Base-by-base conservation (phyloP, 768 basidiomycete species). In the Amanita muscaria region DNA sequence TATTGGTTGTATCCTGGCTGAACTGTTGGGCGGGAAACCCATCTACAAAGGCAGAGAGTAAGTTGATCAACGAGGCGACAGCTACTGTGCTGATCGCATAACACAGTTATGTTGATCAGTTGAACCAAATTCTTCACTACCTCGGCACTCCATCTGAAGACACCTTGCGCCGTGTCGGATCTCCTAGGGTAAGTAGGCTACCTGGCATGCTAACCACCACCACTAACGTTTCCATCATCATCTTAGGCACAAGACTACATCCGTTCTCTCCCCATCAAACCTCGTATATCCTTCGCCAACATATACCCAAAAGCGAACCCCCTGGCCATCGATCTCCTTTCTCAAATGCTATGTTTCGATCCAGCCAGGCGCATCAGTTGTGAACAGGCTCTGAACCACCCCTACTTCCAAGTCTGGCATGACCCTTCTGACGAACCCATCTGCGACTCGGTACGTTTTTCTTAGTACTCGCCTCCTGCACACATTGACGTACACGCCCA, bases 121-220 rank as follows among this genome's bases (percentile, higher is more conserved):
- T 98, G 41, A 98, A 98, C 60, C 91, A 96, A 64, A 97, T 99
- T 57, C 72, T 99, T 29, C 93, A 98, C 62, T 90, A 93, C 57
- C 80, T 98, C n/a, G 96, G 96, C 19, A 98, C 96, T 1, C 96
- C 94, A 1, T 88, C 88, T 15, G 96, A 99, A 60, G 90, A 94
- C 50, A 96, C 96, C 0, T 78, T 99, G 10, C 82, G 94, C 37
- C 83, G 96, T 37, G 93, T 99, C 40, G 96, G 96, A 18, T 91
- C 88, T 29, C 94, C 96, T 24, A 75, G 96, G 48, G 92, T 91
- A 56, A 38, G 80, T 69, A 24, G 34, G n/a, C n/a, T n/a, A n/a
- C n/a, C n/a, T n/a, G n/a, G n/a, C n/a, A n/a, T n/a, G n/a, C 10
- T 22, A 11, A 27, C 21, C 43, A 46, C 33, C 43, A 32, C 38